These are phyloP conservation scores for Akanthomyces uredinophilus DNA, from an alignment of 2,329 filamentous ascomycete species.

Conservation along the genomic window DNA sequence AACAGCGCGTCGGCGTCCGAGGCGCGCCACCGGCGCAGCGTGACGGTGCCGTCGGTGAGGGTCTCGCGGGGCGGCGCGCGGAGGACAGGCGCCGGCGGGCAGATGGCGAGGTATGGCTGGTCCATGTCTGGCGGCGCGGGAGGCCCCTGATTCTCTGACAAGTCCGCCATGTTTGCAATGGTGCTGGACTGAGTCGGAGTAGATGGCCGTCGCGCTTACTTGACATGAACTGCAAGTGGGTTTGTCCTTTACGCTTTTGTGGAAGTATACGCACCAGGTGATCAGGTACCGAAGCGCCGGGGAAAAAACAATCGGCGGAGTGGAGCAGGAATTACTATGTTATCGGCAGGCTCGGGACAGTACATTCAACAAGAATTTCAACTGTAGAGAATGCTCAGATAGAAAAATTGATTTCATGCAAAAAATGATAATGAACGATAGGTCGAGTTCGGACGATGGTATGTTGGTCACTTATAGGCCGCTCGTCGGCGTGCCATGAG, in stretches of 20 bases:
- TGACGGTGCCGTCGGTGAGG: conserved; percentile 6
- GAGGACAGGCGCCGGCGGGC: background rate
- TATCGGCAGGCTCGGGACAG: too few relatives aligned
- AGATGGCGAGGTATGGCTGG: background rate
- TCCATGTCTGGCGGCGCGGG: background rate
- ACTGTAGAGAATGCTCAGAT: too few relatives aligned
- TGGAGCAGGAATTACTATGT: too few relatives aligned
- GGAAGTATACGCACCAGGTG: too few relatives aligned
- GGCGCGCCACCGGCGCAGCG: conserved; percentile 2
- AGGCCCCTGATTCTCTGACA: background rate
- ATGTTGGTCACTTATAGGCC: background rate
- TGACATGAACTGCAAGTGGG: too few relatives aligned
- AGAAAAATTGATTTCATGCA: too few relatives aligned
- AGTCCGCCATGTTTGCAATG: background rate
- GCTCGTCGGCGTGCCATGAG: background rate
- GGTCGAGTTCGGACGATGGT: background rate
- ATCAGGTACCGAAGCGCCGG: too few relatives aligned
- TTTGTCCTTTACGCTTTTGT: too few relatives aligned
- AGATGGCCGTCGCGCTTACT: too few relatives aligned
- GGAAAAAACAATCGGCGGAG: too few relatives aligned
- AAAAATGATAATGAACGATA: too few relatives aligned
- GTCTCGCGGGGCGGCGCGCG: background rate
- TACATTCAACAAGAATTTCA: too few relatives aligned
- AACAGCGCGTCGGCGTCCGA: background rate
- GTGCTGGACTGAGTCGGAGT: background rate